Evolutionary conservation across 305 asterid species (phyloP).

Genomic region (Rubia tinctorum): DNA sequence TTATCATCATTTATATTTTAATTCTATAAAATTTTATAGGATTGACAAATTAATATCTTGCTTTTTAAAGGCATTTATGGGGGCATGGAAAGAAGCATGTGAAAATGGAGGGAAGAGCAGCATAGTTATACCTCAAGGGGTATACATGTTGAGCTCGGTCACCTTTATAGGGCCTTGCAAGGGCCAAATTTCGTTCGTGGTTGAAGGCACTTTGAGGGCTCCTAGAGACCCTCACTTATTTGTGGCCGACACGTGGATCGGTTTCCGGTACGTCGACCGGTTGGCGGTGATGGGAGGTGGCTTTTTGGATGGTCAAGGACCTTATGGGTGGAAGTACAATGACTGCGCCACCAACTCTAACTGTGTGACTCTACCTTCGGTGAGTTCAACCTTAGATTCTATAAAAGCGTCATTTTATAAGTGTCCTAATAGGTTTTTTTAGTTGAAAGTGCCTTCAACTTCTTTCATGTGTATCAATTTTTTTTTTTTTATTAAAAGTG

Average conservation of each 20-base stretch:
- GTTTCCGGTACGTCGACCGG: slow-evolving; percentile 39
- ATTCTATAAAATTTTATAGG: no score
- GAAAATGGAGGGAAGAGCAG: slow-evolving; percentile 39
- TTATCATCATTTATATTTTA: no score
- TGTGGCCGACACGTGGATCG: slow-evolving; percentile 58
- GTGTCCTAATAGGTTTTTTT: no score
- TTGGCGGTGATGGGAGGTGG: slow-evolving; percentile 67
- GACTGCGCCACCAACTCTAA: slow-evolving; percentile 42
- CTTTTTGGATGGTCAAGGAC: slow-evolving; percentile 66
- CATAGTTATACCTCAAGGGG: slow-evolving; percentile 44
- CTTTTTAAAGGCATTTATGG: slow-evolving; percentile 42
- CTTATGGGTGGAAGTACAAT: slow-evolving; percentile 58
- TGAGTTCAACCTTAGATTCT: no score
- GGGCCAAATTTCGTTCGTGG: slow-evolving; percentile 33
- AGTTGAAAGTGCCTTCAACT: no score
- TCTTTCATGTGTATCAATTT: no score
- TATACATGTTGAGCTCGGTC: slow-evolving; percentile 34
- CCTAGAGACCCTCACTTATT: slow-evolving; percentile 31
- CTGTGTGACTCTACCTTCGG: slow-evolving; percentile 58
- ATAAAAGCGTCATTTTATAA: no score
- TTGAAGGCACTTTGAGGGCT: slow-evolving; percentile 55
- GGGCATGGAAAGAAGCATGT: slow-evolving; percentile 66
- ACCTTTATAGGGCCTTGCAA: slow-evolving; percentile 53
- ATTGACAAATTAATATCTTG: not conserved
- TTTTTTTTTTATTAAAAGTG: no score